Base-by-base conservation (phyloP, 139 green algal species). In the Chlorella ohadii region DNA sequence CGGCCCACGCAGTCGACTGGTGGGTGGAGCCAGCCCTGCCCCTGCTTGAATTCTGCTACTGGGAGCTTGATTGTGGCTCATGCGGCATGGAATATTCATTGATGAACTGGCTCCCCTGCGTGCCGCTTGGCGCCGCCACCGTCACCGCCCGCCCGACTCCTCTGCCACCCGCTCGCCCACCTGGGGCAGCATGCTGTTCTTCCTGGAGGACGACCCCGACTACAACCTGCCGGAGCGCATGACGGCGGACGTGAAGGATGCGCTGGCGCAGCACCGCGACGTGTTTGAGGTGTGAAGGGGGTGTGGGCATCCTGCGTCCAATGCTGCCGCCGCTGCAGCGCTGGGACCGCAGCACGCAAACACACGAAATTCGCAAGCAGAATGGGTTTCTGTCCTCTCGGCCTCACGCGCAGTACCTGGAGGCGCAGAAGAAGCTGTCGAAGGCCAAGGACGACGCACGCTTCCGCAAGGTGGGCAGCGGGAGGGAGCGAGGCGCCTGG, bases 141-240 rank as follows among this genome's bases (percentile, higher is more conserved):
- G 11, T 20, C 51, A 22, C 51, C 51, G 51, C 12, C 51, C 51
- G 51, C 51, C 51, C 51, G 22, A 19, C 55, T 4, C 9, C 55
- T 55, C 4, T 7, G 16, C 74, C 55, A 0, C 15, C 31, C 19
- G 2, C 51, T 15, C 19, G 17, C 19, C 15, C 13, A 19, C 31
- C n/a, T 20, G 1, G n/a, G n/a, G 7, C 23, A 57, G 59, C 76
- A 82, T 63, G 34, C 55, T 41, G 12, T 31, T 31, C 6, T 82
- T 70, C 59, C 59, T 82, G 2, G 76, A 63, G 23, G 57, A 72
- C 3, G 59, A 72, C 4, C 59, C 76, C 2, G 76, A 82, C 11
- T 61, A 61, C 59, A 82, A 82, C 76, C 76, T 82, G 38, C 76
- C 76, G 7, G 7, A 72, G 31, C 56, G 36, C 15, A 82, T 82